Evolutionary conservation across 106 monocot genomes (phyloP).

Genomic region (Dendrobium officinale): DNA sequence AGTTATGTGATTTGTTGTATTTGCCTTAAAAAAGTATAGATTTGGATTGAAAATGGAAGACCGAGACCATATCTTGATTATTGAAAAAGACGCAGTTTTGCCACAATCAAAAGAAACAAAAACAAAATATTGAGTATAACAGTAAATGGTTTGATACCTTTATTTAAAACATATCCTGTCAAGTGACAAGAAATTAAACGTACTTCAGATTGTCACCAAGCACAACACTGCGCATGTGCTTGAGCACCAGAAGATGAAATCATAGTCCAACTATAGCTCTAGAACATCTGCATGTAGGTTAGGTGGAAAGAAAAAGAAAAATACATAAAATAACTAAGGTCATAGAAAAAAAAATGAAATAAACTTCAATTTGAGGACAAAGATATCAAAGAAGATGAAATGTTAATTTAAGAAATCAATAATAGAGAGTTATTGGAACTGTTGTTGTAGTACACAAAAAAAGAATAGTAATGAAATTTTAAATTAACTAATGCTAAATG

Average conservation of each 20-base stretch:
- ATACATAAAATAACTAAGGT: not conserved
- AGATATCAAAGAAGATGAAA: not conserved
- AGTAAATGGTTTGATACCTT: not conserved
- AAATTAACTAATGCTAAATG: not conserved
- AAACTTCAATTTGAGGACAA: not conserved
- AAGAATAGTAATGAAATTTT: no score
- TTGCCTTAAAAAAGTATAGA: not conserved
- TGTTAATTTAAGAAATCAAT: not conserved
- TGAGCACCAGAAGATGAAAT: not conserved
- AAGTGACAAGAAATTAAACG: not conserved
- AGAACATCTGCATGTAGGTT: slow-evolving; percentile 1
- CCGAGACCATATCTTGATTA: not conserved
- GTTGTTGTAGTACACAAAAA: no score
- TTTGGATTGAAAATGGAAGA: not conserved
- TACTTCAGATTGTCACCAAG: slow-evolving; percentile 1
- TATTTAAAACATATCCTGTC: not conserved
- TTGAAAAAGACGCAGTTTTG: not conserved
- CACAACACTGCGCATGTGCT: not conserved
- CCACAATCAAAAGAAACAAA: not conserved
- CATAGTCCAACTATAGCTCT: not conserved
- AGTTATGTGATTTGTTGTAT: not conserved
- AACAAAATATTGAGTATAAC: not conserved
- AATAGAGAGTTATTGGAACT: not conserved
- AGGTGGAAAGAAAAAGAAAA: not conserved
- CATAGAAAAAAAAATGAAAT: not conserved